phyloP scores from a whole-genome alignment of 306 rosid genomes.

The Lathyrus tuberosus region DNA sequence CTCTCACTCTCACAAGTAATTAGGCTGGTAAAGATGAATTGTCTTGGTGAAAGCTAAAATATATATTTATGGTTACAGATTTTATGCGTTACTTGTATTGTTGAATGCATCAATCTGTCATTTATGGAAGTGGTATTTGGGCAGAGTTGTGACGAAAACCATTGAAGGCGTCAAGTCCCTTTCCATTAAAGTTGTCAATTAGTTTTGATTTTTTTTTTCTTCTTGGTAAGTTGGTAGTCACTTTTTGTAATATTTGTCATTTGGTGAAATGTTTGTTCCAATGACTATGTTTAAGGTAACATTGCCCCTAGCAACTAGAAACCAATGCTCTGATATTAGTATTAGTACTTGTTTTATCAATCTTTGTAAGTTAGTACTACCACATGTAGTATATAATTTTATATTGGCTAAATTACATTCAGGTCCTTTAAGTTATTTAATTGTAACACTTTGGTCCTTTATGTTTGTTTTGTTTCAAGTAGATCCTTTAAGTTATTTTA shows the following conservation, averaged over 20 bases:
- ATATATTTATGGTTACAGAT: not conserved
- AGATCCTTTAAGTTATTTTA: no score
- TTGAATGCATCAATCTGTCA: slow-evolving; percentile 1
- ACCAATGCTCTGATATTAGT: no score
- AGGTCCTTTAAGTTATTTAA: no score
- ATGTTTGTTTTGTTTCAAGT: no score
- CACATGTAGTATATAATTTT: no score
- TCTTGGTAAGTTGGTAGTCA: not conserved
- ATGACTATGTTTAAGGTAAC: not conserved
- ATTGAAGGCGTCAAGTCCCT: slow-evolving; percentile 2
- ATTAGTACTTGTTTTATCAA: no score
- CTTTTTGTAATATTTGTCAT: slow-evolving; percentile 14
- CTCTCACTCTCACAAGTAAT: not conserved
- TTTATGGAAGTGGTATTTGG: not conserved
- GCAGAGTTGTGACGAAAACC: slow-evolving; percentile 1
- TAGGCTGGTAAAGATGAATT: slow-evolving; percentile 4
- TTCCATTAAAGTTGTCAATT: not conserved
- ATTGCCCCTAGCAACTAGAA: no score
- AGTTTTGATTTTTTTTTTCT: not conserved
- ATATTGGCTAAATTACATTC: no score
- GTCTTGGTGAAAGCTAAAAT: slow-evolving; percentile 21
- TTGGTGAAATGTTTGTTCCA: not conserved
- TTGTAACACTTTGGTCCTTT: no score
- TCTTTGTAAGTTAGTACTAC: not conserved
- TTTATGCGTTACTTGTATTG: slow-evolving; percentile 3